These are phyloP conservation scores for Diplosphaera chodatii DNA, from an alignment of 139 green algal species.

Conservation along the genomic window DNA sequence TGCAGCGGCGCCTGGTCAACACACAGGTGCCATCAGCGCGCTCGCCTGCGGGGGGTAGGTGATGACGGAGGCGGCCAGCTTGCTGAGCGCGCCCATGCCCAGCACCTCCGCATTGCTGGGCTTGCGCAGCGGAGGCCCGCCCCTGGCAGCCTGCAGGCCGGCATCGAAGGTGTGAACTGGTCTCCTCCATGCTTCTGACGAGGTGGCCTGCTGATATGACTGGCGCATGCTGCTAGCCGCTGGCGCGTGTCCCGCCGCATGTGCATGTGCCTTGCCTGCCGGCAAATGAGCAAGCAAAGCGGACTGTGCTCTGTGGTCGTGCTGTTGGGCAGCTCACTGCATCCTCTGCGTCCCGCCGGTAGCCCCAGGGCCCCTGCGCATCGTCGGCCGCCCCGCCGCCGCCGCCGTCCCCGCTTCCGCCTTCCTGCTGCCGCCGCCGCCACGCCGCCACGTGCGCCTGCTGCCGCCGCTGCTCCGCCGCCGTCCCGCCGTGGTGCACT, in stretches of 20 bases:
- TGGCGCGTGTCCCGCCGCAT: too few species aligned
- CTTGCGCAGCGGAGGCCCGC: conserved; percentile 4
- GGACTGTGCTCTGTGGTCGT: too few species aligned
- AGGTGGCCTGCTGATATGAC: too few species aligned
- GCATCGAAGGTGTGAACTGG: too few species aligned
- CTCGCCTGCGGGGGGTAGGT: conserved; percentile 89
- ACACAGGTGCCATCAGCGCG: too few species aligned
- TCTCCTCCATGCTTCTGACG: too few species aligned
- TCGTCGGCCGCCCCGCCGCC: background rate
- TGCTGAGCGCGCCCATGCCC: conserved; percentile 68
- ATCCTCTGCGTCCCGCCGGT: too few species aligned
- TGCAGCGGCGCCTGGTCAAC: too few species aligned
- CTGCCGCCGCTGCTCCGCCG: conserved; percentile 4
- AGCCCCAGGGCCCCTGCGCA: conserved; percentile 8
- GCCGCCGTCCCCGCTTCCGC: background rate
- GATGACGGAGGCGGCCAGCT: conserved; percentile 71
- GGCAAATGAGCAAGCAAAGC: too few species aligned
- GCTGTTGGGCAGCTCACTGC: too few species aligned
- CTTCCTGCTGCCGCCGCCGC: background rate
- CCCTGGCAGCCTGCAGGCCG: background rate
- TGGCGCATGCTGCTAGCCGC: too few species aligned
- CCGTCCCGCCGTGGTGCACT: background rate
- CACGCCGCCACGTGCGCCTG: background rate
- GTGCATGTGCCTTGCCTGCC: too few species aligned
- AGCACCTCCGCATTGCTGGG: conserved; percentile 43